These are phyloP conservation scores for Cornus florida DNA, from an alignment of 148 eudicot genomes.

Conservation along the genomic window DNA sequence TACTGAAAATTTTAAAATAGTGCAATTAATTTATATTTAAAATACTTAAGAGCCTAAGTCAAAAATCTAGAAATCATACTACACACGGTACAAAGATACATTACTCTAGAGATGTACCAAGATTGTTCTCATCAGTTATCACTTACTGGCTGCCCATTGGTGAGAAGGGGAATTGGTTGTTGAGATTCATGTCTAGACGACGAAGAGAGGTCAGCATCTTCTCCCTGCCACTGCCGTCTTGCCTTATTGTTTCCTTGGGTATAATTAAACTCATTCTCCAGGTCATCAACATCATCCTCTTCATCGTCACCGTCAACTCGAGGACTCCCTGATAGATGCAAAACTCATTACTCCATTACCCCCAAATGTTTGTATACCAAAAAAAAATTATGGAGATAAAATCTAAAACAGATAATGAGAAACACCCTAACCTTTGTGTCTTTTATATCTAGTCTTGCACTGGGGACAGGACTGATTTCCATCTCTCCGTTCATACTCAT, in stretches of 20 bases:
- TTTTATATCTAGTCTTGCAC: conserved; percentile 88
- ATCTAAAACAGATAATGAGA: neutral
- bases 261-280: conserved; percentile 85
- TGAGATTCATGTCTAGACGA: conserved; percentile 89
- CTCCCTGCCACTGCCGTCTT: conserved; percentile 83
- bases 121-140: conserved; percentile 12
- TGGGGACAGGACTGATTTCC: conserved; percentile 84
- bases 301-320: conserved; percentile 88
- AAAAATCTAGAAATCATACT: neutral
- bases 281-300: conserved; percentile 92
- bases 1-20: too few relatives aligned
- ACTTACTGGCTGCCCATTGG: conserved; percentile 79
- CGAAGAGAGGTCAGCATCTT: conserved; percentile 71
- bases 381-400: neutral
- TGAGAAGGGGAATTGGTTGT: conserved; percentile 80
- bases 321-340: conserved; percentile 55
- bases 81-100: neutral
- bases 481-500: conserved; percentile 77
- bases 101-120: neutral
- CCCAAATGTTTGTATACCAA: neutral
- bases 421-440: conserved; percentile 68
- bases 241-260: conserved; percentile 54
- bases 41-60: neutral
- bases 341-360: neutral
- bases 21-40: neutral